Evolutionary conservation across 306 rosid genomes (phyloP), one percentile per base, ranked within the genome.

Genomic region (Parietaria judaica): DNA sequence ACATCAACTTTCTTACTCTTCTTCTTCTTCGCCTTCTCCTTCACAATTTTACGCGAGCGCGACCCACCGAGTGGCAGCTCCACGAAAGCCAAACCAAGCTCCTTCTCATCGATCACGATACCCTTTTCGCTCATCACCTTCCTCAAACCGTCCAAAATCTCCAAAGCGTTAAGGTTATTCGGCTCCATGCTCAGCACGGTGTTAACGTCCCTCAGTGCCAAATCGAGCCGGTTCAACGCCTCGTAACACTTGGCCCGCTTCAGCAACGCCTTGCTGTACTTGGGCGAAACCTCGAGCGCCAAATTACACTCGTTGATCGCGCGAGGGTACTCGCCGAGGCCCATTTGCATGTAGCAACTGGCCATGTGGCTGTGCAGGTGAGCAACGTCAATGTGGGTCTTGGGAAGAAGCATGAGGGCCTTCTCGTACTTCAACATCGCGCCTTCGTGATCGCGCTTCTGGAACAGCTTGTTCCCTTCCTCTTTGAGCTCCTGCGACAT

Each of bases 401-500:
- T 72, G 0, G 97, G 95, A 3, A 91, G 75, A 35, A 91, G 92
- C 53, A 81, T 87, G 47, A 91, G 76, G 49, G 97, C 96, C 56
- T 87, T 91, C 44, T 85, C 92, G 61, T 72, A 91, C 66, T 87
- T 87, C 59, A 87, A 70, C 95, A 16, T 49, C 53, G 53, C 53
- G 14, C 53, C 96, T 95, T 76, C 75, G 80, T 64, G 31, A 73
- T 92, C 94, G 69, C 94, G 78, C 74, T 76, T 83, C 61, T 85
- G 96, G 61, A 92, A 92, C 83, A 88, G 54, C 71, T 66, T 92
- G 79, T 92, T 92, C 23, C 96, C 98, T 73, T 92, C 96, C 48
- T 80, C 87, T 81, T 84, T 92, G 72, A 92, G 72, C 61, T 74
- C 86, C 62, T 79, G 89, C 58, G 96, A 71, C 88, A 72, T 79